phyloP scores from a whole-genome alignment of 139 green algal genomes.

The Diplosphaera chodatii region DNA sequence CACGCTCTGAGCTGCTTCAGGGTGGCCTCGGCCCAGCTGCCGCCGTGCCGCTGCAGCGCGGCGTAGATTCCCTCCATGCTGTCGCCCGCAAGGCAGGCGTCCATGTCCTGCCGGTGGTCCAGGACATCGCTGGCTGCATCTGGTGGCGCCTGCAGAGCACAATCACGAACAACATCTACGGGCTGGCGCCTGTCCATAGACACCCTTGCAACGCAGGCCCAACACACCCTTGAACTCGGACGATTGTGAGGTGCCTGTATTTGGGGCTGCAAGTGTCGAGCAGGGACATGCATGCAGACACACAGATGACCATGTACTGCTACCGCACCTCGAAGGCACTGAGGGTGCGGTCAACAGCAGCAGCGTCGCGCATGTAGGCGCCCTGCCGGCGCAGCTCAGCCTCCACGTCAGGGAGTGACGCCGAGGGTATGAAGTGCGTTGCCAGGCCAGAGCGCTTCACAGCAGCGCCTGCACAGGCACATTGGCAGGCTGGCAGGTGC shows the following conservation, averaged over 20 bases:
- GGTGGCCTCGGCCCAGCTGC: conserved; percentile 9
- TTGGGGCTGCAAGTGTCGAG: too few species aligned
- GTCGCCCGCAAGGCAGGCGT: conserved; percentile 9
- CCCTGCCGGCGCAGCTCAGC: conserved; percentile 25
- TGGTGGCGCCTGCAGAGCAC: not conserved
- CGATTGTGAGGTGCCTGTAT: too few species aligned
- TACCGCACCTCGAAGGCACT: conserved; percentile 20
- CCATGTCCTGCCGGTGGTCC: conserved; percentile 11
- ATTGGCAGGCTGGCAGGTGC: too few species aligned
- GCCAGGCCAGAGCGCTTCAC: conserved; percentile 66
- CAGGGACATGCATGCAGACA: too few species aligned
- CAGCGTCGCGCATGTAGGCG: not conserved
- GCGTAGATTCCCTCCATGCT: conserved; percentile 8
- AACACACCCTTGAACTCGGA: too few species aligned
- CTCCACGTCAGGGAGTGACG: conserved; percentile 39
- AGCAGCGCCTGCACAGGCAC: conserved; percentile 40
- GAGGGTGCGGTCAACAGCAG: conserved; percentile 10
- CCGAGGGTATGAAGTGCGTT: conserved; percentile 77
- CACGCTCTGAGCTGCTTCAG: conserved; percentile 10
- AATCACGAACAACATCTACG: too few species aligned
- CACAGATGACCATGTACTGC: too few species aligned
- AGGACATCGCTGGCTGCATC: conserved; percentile 4
- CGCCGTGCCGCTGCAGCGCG: conserved; percentile 1
- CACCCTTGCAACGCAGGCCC: too few species aligned
- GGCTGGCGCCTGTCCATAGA: too few species aligned